phyloP scores from a whole-genome alignment of 2,329 filamentous ascomycete genomes.

The Fusarium albosuccineum region DNA sequence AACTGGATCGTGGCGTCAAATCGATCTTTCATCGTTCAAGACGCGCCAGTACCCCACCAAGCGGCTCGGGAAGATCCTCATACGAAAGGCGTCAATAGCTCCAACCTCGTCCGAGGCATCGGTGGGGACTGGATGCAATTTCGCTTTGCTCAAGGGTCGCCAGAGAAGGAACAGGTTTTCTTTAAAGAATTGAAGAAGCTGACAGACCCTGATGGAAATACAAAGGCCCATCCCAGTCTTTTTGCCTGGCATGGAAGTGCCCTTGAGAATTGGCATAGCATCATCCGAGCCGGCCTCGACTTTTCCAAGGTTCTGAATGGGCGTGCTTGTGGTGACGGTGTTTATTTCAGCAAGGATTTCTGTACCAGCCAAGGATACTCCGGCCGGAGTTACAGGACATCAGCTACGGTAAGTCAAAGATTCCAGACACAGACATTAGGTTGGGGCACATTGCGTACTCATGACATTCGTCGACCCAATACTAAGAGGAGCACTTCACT shows the following conservation, averaged over 20 bases:
- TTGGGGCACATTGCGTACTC: neutral
- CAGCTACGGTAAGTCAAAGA: neutral
- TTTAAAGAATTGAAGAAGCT: slow-evolving; percentile 66
- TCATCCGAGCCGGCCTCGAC: slow-evolving; percentile 84
- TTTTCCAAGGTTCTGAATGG: slow-evolving; percentile 74
- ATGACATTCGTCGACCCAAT: neutral
- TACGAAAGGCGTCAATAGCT: slow-evolving; percentile 52
- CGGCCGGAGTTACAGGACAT: neutral
- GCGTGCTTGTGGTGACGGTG: slow-evolving; percentile 80
- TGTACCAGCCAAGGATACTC: slow-evolving; percentile 28
- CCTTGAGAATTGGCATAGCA: slow-evolving; percentile 88
- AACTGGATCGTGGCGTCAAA: slow-evolving; percentile 94
- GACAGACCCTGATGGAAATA: slow-evolving; percentile 50
- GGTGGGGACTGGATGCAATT: slow-evolving; percentile 78
- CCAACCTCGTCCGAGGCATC: slow-evolving; percentile 70
- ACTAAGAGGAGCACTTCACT: too few species aligned
- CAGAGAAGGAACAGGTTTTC: slow-evolving; percentile 87
- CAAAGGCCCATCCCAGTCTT: slow-evolving; percentile 72
- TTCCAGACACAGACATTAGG: neutral
- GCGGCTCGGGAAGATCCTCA: slow-evolving; percentile 3
- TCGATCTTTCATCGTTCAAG: slow-evolving; percentile 85
- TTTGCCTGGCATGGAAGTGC: slow-evolving; percentile 90
- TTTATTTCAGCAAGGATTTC: slow-evolving; percentile 75
- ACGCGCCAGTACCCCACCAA: slow-evolving; percentile 60
- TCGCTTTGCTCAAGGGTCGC: slow-evolving; percentile 87